These are phyloP conservation scores for Chrysanthemum seticuspe DNA, from an alignment of 129 eudicot species.

Conservation along the genomic window DNA sequence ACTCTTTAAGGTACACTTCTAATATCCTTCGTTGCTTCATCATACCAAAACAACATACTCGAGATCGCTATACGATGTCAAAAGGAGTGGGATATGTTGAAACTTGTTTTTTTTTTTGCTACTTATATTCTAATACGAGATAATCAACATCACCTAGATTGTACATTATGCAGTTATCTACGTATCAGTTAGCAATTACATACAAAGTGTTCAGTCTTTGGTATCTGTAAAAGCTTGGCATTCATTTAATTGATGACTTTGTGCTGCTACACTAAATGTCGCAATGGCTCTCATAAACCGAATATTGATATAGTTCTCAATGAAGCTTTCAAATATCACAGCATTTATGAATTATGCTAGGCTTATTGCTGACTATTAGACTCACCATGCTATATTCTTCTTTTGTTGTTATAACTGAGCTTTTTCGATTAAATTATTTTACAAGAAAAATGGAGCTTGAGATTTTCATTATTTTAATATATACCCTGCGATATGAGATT, in stretches of 20 bases:
- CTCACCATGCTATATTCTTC: conserved; percentile 9
- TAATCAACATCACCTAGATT: not conserved
- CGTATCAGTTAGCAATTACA: not conserved
- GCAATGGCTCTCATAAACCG: not conserved
- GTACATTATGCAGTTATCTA: not conserved
- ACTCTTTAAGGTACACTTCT: conserved; percentile 19
- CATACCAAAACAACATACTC: not conserved
- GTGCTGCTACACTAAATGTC: not conserved
- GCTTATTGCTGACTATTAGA: not conserved
- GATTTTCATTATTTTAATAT: not conserved
- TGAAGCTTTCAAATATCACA: not conserved
- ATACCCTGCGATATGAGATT: not conserved
- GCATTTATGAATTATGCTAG: conserved; percentile 14
- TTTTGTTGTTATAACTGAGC: not conserved
- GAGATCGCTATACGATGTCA: conserved; percentile 11
- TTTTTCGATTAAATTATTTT: not conserved
- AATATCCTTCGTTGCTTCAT: not conserved
- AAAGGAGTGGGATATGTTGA: conserved; percentile 11
- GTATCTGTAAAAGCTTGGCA: not conserved
- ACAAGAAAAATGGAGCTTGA: conserved; percentile 5
- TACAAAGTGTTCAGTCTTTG: not conserved
- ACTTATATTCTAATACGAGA: not conserved
- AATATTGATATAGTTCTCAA: not conserved
- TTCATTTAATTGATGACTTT: not conserved
- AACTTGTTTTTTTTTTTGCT: not conserved